Evolutionary conservation across 2,329 filamentous ascomycete species (phyloP).

Genomic region (Aureobasidium sp.): DNA sequence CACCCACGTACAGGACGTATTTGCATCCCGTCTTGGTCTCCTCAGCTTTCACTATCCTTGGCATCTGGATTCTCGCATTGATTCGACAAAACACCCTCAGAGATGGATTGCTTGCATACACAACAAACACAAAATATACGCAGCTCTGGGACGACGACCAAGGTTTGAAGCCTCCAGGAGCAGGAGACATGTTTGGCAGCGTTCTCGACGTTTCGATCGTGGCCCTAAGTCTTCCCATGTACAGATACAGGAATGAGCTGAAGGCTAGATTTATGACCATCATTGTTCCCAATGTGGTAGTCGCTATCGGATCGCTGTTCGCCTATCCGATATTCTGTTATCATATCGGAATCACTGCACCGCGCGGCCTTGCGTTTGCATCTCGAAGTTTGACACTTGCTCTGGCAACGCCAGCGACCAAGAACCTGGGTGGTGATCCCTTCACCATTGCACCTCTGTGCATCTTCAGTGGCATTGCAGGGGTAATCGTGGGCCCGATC

Average conservation of each 20-base stretch:
- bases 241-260: constrained; percentile 52
- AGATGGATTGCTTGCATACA: constrained; percentile 42
- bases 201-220: constrained; percentile 54
- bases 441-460: constrained; percentile 52
- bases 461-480: constrained; percentile 54
- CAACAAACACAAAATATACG: constrained; percentile 48
- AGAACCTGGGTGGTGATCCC: constrained; percentile 51
- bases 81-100: constrained; percentile 37
- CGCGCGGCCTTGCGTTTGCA: constrained; percentile 49
- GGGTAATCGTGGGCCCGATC: constrained; percentile 48
- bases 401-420: constrained; percentile 51
- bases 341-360: constrained; percentile 48
- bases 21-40: constrained; percentile 54
- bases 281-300: constrained; percentile 45
- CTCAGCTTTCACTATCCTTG: constrained; percentile 47
- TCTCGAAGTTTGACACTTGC: constrained; percentile 53
- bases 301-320: constrained; percentile 50
- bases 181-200: constrained; percentile 50
- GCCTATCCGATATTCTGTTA: constrained; percentile 51
- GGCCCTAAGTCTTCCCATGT: constrained; percentile 55
- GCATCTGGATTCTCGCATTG: constrained; percentile 48
- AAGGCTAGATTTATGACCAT: constrained; percentile 44
- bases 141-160: constrained; percentile 41
- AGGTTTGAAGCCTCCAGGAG: constrained; percentile 39
- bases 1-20: constrained; percentile 44